These are phyloP conservation scores for Penium margaritaceum DNA, from an alignment of 139 green algal species.

Conservation along the genomic window DNA sequence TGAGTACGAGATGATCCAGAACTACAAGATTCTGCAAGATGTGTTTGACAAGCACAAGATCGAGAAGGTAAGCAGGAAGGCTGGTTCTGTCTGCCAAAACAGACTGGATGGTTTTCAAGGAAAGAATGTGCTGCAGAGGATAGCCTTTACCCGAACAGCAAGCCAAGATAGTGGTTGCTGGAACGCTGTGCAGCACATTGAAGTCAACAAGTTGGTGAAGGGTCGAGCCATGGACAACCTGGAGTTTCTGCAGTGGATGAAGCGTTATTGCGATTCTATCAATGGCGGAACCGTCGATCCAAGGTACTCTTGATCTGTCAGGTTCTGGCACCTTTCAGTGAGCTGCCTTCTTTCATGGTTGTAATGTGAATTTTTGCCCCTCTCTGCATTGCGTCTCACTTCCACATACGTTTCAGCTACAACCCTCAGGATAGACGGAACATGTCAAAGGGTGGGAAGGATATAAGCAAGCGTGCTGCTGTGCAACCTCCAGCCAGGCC, in stretches of 20 bases:
- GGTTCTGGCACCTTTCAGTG: too few species aligned
- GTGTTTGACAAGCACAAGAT: constrained; percentile 85
- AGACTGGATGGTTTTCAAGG: too few species aligned
- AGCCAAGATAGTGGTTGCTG: too few species aligned
- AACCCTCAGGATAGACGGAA: constrained; percentile 29
- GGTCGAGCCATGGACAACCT: constrained; percentile 89
- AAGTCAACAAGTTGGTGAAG: constrained; percentile 84
- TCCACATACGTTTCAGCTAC: constrained; percentile 30
- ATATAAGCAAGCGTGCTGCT: too few species aligned
- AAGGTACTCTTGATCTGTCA: background rate
- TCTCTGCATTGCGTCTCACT: too few species aligned
- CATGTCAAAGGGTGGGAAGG: constrained; percentile 24
- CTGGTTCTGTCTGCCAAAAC: too few species aligned
- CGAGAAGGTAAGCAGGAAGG: too few species aligned
- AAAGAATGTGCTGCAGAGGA: too few species aligned
- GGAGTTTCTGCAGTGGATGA: constrained; percentile 93
- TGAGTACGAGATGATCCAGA: constrained; percentile 89
- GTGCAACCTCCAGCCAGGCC: too few species aligned
- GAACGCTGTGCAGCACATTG: constrained; percentile 69
- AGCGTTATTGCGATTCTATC: constrained; percentile 70
- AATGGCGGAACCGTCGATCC: constrained; percentile 48
- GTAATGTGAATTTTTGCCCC: too few species aligned
- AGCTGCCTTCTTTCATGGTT: too few species aligned
- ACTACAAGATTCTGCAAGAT: constrained; percentile 95
- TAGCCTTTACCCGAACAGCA: too few species aligned